A percentile compares a stretch with the other conserved stretches of the same genome.
phyloP scores from a whole-genome alignment of 2,329 filamentous ascomycete genomes.

The Phialophora expanda region DNA sequence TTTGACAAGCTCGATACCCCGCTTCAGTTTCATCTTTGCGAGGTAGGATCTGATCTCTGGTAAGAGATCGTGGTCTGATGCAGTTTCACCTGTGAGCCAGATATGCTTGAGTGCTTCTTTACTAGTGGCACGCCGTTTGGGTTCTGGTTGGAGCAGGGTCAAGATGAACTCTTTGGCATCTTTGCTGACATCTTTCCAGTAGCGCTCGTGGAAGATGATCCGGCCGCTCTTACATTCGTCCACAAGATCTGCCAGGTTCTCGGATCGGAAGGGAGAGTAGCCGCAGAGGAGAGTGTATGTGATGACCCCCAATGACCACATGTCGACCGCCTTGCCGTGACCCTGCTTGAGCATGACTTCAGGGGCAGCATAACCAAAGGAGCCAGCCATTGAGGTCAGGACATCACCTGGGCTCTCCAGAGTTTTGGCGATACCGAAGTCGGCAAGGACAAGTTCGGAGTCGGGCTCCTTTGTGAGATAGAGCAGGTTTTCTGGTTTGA shows the following conservation, averaged over 20 bases:
- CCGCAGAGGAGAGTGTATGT: constrained; percentile 98
- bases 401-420: constrained; percentile 88
- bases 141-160: constrained; percentile 76
- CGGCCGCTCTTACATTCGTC: constrained; percentile 85
- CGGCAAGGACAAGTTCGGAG: constrained; percentile 89
- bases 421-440: constrained; percentile 99
- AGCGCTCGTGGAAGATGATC: constrained; percentile 94
- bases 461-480: constrained; percentile 79
- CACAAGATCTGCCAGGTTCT: constrained; percentile 89
- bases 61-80: constrained; percentile 94
- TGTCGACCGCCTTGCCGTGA: constrained; percentile 96
- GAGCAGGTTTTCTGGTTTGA: constrained; percentile 96
- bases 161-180: constrained; percentile 96
- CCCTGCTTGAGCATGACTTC: constrained; percentile 98
- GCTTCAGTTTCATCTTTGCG: constrained; percentile 85
- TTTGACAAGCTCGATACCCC: constrained; percentile 95
- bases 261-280: constrained; percentile 96
- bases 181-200: constrained; percentile 96
- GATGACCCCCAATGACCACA: constrained; percentile 99
- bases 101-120: constrained; percentile 79
- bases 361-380: constrained; percentile 95
- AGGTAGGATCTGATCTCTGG: constrained; percentile 96
- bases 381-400: constrained; percentile 97
- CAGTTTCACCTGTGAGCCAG: constrained; percentile 90
- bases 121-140: constrained; percentile 76